A percentile compares a stretch with the other conserved stretches of the same genome.
These are phyloP conservation scores for Stagonosporopsis vannaccii DNA, from an alignment of 2,329 filamentous ascomycete species.

Conservation along the genomic window DNA sequence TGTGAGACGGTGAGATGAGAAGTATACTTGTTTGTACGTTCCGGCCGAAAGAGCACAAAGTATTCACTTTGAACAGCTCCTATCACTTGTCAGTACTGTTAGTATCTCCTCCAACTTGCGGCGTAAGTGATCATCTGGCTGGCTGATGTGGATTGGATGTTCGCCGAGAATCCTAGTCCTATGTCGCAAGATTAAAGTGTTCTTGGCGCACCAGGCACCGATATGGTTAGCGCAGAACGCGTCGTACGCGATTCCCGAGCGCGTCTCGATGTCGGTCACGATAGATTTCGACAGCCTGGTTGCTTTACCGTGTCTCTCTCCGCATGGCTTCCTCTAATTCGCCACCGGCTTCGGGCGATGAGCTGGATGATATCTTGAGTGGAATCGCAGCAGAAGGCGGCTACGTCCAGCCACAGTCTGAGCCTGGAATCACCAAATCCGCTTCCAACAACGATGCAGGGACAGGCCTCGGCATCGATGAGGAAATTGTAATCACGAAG, in stretches of 20 bases:
- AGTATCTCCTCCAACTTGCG: slow-evolving; percentile 2
- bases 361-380: slow-evolving; percentile 74
- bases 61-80: neutral
- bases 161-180: slow-evolving; percentile 8
- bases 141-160: slow-evolving; percentile 17
- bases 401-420: slow-evolving; percentile 37
- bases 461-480: slow-evolving; percentile 77
- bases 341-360: slow-evolving; percentile 48
- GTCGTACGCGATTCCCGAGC: neutral
- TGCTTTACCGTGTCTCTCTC: neutral
- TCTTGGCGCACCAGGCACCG: slow-evolving; percentile 6
- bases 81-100: slow-evolving; percentile 1
- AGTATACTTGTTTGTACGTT: neutral
- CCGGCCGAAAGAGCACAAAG: neutral
- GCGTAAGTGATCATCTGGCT: slow-evolving; percentile 3
- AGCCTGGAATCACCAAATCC: slow-evolving; percentile 25
- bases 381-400: slow-evolving; percentile 69
- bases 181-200: slow-evolving; percentile 19
- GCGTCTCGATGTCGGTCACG: neutral
- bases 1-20: neutral
- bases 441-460: slow-evolving; percentile 46
- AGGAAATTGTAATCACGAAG: slow-evolving; percentile 83
- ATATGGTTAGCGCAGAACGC: neutral
- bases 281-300: neutral
- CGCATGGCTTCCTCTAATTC: slow-evolving; percentile 34